phyloP scores from a whole-genome alignment of 768 basidiomycete genomes.

The Vararia minispora region DNA sequence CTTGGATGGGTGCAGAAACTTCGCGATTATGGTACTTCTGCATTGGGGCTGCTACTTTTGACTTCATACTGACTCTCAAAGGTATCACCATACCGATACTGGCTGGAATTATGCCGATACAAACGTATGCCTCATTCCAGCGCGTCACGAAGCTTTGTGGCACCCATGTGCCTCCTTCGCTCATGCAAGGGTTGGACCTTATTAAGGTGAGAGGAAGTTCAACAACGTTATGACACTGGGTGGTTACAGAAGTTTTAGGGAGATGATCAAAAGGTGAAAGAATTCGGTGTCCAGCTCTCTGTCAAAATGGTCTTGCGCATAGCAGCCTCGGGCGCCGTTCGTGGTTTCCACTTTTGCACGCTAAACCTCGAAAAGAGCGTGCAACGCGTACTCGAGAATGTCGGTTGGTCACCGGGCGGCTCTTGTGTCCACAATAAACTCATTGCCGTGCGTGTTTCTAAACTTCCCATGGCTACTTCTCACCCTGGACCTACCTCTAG shows the following conservation, averaged over 20 bases:
- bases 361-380: slow-evolving; percentile 97
- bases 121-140: slow-evolving; percentile 89
- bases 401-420: slow-evolving; percentile 49
- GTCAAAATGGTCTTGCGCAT: slow-evolving; percentile 65
- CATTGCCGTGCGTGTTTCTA: slow-evolving; percentile 38
- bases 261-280: slow-evolving; percentile 90
- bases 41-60: neutral
- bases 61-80: slow-evolving; percentile 19
- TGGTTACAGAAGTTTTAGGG: slow-evolving; percentile 53
- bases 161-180: slow-evolving; percentile 54
- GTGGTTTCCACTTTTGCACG: slow-evolving; percentile 90
- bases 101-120: slow-evolving; percentile 96
- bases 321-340: slow-evolving; percentile 41
- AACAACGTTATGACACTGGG: neutral
- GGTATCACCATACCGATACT: slow-evolving; percentile 88
- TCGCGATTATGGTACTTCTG: slow-evolving; percentile 51
- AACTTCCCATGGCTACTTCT: slow-evolving; percentile 2
- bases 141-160: slow-evolving; percentile 87
- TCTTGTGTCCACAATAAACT: slow-evolving; percentile 48
- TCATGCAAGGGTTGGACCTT: slow-evolving; percentile 56
- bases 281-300: slow-evolving; percentile 84
- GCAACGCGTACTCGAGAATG: slow-evolving; percentile 66
- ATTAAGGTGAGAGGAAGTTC: slow-evolving; percentile 50
- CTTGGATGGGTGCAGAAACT: slow-evolving; percentile 67
- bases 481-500: slow-evolving; percentile 14